Evolutionary conservation across 495 filamentous ascomycete species (phyloP).

Genomic region (Lentithecium fluviatile): DNA sequence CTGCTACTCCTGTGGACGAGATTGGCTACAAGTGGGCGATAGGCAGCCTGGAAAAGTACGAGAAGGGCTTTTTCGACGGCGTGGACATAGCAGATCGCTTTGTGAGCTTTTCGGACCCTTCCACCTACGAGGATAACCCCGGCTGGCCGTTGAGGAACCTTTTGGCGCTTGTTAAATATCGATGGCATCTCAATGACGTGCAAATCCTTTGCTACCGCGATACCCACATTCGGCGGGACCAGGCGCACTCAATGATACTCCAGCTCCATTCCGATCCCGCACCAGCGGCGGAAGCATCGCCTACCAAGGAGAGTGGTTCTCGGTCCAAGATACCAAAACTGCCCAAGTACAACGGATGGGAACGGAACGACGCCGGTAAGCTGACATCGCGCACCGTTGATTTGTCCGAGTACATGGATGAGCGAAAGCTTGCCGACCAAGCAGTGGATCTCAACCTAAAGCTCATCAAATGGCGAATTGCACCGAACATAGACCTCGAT

Average conservation of each 20-base stretch:
- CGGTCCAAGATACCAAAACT: slow-evolving; percentile 48
- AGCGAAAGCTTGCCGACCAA: slow-evolving; percentile 79
- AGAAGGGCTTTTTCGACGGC: slow-evolving; percentile 80
- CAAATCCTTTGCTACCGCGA: slow-evolving; percentile 92
- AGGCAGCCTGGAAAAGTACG: slow-evolving; percentile 70
- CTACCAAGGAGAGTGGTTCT: slow-evolving; percentile 10
- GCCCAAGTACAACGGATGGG: slow-evolving; percentile 94
- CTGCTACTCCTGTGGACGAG: slow-evolving; percentile 45
- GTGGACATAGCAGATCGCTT: slow-evolving; percentile 68
- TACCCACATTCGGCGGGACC: slow-evolving; percentile 67
- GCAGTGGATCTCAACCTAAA: slow-evolving; percentile 97
- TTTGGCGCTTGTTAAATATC: slow-evolving; percentile 75
- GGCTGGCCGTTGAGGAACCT: slow-evolving; percentile 93
- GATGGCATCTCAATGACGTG: slow-evolving; percentile 73
- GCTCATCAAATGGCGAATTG: slow-evolving; percentile 97
- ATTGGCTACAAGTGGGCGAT: slow-evolving; percentile 71
- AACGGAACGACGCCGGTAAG: slow-evolving; percentile 75
- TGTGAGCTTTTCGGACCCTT: slow-evolving; percentile 86
- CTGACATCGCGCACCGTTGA: slow-evolving; percentile 72
- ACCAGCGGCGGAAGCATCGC: slow-evolving; percentile 30
- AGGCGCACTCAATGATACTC: slow-evolving; percentile 76
- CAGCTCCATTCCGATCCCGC: slow-evolving; percentile 57
- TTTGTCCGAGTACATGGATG: slow-evolving; percentile 89
- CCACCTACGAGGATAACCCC: slow-evolving; percentile 78
- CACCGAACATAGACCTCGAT: slow-evolving; percentile 82